These are phyloP conservation scores for Yamadazyma conglobata DNA, from an alignment of 1,139 yeast species.

Conservation along the genomic window DNA sequence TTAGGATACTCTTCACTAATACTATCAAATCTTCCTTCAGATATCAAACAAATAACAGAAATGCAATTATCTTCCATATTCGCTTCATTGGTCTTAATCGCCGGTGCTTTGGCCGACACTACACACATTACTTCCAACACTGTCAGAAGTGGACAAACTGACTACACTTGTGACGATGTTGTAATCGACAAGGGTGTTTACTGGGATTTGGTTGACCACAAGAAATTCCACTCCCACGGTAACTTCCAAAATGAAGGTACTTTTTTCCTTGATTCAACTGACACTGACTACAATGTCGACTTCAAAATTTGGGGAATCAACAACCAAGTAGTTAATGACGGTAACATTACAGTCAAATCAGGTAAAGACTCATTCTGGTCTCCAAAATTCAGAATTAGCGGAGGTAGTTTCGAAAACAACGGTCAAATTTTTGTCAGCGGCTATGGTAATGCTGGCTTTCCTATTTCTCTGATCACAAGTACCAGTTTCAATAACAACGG, in stretches of 20 bases:
- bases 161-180: conserved; percentile 10
- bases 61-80: conserved; percentile 13
- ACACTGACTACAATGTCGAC: conserved; percentile 6
- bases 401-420: conserved; percentile 11
- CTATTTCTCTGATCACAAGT: conserved; percentile 19
- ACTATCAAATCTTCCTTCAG: background rate
- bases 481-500: conserved; percentile 26
- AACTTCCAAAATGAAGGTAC: conserved; percentile 12
- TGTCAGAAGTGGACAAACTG: conserved; percentile 6
- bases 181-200: conserved; percentile 10
- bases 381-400: conserved; percentile 14
- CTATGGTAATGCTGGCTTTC: conserved; percentile 11
- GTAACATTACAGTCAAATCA: conserved; percentile 12
- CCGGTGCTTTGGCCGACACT: conserved; percentile 10
- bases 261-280: conserved; percentile 9
- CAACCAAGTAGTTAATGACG: conserved; percentile 10
- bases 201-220: conserved; percentile 11
- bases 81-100: conserved; percentile 12
- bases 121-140: conserved; percentile 8
- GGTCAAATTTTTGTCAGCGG: conserved; percentile 15
- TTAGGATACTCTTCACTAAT: no score
- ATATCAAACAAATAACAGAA: no score
- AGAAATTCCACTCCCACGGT: conserved; percentile 12
- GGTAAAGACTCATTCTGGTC: conserved; percentile 11
- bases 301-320: conserved; percentile 7